Percentiles rank a stretch among this genome's conserved stretches.
phyloP scores from a whole-genome alignment of 768 basidiomycete genomes.

The Panellus pusillus region DNA sequence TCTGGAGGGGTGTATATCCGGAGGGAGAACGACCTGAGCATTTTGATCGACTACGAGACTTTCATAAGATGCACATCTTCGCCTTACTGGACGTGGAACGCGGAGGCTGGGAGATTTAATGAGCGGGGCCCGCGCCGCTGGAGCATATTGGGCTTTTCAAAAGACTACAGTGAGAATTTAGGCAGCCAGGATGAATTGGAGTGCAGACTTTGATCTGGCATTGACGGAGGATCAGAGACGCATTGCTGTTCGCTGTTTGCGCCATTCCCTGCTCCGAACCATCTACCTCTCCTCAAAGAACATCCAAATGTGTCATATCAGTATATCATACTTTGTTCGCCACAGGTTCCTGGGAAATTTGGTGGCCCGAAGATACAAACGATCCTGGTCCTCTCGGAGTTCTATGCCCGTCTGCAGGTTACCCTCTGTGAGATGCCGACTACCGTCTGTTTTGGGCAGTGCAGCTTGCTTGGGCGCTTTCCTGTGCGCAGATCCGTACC shows the following conservation, averaged over 20 bases:
- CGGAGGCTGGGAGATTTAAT: conserved; percentile 92
- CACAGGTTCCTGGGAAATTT: too few relatives aligned
- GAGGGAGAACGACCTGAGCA: conserved; percentile 76
- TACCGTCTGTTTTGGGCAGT: too few relatives aligned
- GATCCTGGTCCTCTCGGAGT: too few relatives aligned
- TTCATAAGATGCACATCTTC: background rate
- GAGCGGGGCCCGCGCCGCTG: conserved; percentile 74
- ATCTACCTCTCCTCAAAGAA: too few relatives aligned
- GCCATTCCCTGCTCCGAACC: too few relatives aligned
- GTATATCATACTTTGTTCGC: too few relatives aligned
- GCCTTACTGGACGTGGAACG: conserved; percentile 73
- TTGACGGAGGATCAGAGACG: background rate
- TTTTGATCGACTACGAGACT: background rate
- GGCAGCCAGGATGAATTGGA: background rate
- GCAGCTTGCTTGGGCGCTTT: too few relatives aligned
- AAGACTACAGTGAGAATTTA: background rate
- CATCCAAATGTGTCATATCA: too few relatives aligned
- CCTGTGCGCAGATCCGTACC: too few relatives aligned
- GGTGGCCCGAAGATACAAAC: too few relatives aligned
- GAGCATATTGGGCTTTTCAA: conserved; percentile 68
- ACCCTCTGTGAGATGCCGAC: too few relatives aligned
- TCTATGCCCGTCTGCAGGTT: too few relatives aligned
- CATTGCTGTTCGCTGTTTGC: background rate
- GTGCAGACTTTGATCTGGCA: conserved; percentile 19
- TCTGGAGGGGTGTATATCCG: conserved; percentile 93